Conservation (phyloP, 2,329 filamentous ascomycete genomes). For the Teratosphaeria pseudoeucalypti region DNA sequence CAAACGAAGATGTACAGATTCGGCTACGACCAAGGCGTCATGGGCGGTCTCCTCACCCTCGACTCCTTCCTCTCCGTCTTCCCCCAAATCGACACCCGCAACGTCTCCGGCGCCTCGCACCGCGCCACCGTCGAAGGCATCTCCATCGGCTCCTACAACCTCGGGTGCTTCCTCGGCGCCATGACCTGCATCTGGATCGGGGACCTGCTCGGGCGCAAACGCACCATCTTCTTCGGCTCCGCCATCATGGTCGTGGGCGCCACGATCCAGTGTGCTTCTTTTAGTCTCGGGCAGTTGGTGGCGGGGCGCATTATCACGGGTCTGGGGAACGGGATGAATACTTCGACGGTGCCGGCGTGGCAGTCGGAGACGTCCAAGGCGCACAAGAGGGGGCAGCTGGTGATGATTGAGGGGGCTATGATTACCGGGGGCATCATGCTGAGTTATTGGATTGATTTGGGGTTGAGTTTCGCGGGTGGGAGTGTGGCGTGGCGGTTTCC, state of each 20-base stretch:
- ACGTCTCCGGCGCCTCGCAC: slow-evolving; percentile 12
- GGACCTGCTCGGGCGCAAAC: slow-evolving; percentile 26
- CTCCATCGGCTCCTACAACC: slow-evolving; percentile 30
- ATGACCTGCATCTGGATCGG: slow-evolving; percentile 39
- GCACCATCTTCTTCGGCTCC: slow-evolving; percentile 21
- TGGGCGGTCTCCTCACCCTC: slow-evolving; percentile 34
- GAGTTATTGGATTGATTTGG: slow-evolving; percentile 26
- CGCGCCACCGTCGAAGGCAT: slow-evolving; percentile 31
- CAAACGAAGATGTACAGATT: neutral
- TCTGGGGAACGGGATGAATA: slow-evolving; percentile 35
- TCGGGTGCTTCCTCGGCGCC: slow-evolving; percentile 34
- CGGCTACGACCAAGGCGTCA: slow-evolving; percentile 29
- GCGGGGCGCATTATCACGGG: slow-evolving; percentile 42
- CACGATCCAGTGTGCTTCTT: slow-evolving; percentile 1
- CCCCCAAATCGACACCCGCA: slow-evolving; percentile 27
- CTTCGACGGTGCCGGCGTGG: slow-evolving; percentile 33
- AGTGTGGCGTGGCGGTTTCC: slow-evolving; percentile 41
- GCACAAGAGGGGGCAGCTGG: slow-evolving; percentile 34
- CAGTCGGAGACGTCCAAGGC: slow-evolving; percentile 36
- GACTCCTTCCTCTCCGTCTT: slow-evolving; percentile 30
- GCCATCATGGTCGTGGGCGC: slow-evolving; percentile 36
- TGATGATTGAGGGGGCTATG: slow-evolving; percentile 29
- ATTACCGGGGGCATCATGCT: neutral
- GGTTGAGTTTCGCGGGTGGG: slow-evolving; percentile 12
- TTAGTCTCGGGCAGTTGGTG: neutral